These are phyloP conservation scores for Fusarium musae DNA, from an alignment of 2,329 filamentous ascomycete species.

Conservation along the genomic window DNA sequence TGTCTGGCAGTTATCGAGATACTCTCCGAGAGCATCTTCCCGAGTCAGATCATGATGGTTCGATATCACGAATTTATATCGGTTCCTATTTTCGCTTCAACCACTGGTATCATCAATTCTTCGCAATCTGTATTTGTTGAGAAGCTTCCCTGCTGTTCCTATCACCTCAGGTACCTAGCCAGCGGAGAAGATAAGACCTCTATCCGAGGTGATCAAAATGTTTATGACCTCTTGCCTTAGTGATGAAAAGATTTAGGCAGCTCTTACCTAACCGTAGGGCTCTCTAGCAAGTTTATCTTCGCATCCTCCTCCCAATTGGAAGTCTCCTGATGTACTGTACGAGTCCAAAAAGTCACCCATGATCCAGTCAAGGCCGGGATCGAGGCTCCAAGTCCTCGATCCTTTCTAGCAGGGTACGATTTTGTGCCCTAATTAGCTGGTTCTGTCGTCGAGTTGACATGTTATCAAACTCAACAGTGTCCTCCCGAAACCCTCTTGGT, in stretches of 20 bases:
- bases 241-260: not conserved
- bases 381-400: not conserved
- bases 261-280: not conserved
- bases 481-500: conserved; percentile 9
- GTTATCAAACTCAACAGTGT: not conserved
- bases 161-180: not conserved
- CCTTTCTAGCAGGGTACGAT: rapidly evolving
- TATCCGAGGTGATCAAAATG: not conserved
- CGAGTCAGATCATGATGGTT: conserved; percentile 43
- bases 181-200: not conserved
- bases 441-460: conserved; percentile 6
- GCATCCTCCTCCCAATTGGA: not conserved
- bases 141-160: not conserved
- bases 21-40: conserved; percentile 16
- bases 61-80: conserved; percentile 34
- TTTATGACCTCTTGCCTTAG: not conserved
- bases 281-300: not conserved
- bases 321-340: not conserved
- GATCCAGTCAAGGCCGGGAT: no score
- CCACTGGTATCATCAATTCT: not conserved
- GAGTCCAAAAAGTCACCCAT: not conserved
- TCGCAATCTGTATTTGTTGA: conserved; percentile 1
- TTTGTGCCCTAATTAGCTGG: rapidly evolving
- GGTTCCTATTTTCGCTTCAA: not conserved
- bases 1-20: not conserved